Evolutionary conservation across 805 yeast genomes (phyloP).

Genomic region (Torulaspora gathmanii): DNA sequence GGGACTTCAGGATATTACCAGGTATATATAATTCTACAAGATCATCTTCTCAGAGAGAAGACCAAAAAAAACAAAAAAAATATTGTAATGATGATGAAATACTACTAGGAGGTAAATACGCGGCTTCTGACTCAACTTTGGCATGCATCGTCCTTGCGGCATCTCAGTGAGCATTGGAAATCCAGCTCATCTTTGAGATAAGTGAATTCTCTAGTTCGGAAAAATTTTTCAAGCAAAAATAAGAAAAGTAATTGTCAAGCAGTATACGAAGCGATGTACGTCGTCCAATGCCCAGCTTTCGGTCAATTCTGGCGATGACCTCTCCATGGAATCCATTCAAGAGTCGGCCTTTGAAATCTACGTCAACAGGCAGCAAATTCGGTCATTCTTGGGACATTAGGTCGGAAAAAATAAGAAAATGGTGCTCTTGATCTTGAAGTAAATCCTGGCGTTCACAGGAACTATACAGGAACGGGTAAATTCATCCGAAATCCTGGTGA

Average conservation of each 20-base stretch:
- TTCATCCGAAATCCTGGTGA: neutral
- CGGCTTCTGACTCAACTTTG: conserved; percentile 1
- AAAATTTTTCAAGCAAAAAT: neutral
- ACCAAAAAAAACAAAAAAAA: neutral
- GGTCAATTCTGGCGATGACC: no score
- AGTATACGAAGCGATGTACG: neutral
- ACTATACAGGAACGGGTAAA: no score
- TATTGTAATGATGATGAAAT: conserved; percentile 8
- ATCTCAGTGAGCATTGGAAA: neutral
- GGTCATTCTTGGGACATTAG: no score
- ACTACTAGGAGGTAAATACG: neutral
- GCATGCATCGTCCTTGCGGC: neutral
- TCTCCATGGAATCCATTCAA: no score
- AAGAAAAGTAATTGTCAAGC: neutral
- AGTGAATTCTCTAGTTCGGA: neutral
- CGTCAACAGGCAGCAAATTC: no score
- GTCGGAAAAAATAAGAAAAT: no score
- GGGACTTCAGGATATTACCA: neutral
- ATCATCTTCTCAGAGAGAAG: neutral
- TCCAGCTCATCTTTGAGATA: neutral
- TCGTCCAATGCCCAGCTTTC: neutral
- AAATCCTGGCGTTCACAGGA: no score
- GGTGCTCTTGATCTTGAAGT: no score
- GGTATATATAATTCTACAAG: neutral
- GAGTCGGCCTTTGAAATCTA: no score